Percentiles rank a stretch among this genome's conserved stretches.
Evolutionary conservation across 805 yeast species (phyloP).

Genomic region (Candida xiaguanensis): DNA sequence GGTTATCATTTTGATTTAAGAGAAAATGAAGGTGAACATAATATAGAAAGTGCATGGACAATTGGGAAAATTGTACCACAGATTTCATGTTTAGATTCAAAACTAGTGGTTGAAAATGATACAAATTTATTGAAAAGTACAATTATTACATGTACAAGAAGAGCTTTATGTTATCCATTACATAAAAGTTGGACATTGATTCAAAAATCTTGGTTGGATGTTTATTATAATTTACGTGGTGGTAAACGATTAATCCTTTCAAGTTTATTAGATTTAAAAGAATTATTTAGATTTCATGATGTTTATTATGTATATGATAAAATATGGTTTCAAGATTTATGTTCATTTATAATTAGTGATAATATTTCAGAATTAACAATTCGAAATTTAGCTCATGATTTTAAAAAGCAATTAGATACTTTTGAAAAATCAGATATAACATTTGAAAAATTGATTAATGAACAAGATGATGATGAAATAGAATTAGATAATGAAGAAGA

Average conservation of each 20-base stretch:
- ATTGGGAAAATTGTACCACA: conserved; percentile 85
- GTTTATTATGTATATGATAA: conserved; percentile 80
- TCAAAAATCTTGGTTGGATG: conserved; percentile 70
- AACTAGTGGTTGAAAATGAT: conserved; percentile 33
- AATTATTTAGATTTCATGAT: conserved; percentile 78
- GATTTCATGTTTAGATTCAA: conserved; percentile 65
- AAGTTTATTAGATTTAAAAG: conserved; percentile 57
- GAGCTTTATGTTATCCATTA: conserved; percentile 78
- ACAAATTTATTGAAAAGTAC: conserved; percentile 45
- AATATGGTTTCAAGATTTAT: conserved; percentile 71
- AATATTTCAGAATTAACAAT: conserved; percentile 57
- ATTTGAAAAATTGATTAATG: conserved; percentile 45
- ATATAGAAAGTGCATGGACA: conserved; percentile 91
- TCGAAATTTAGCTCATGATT: conserved; percentile 63
- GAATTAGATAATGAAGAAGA: conserved; percentile 13
- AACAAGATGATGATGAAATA: conserved; percentile 12
- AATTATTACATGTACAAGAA: conserved; percentile 59
- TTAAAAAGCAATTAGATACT: conserved; percentile 40
- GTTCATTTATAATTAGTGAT: conserved; percentile 67
- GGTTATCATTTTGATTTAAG: conserved; percentile 73
- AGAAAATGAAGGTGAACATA: conserved; percentile 66
- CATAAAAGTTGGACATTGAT: conserved; percentile 67
- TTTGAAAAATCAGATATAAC: conserved; percentile 46
- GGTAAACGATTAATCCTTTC: conserved; percentile 69
- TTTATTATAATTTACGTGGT: conserved; percentile 54